Percentiles rank a stretch among this genome's conserved stretches.
These are phyloP conservation scores for Lippia alba DNA, from an alignment of 305 asterid species.

Conservation along the genomic window DNA sequence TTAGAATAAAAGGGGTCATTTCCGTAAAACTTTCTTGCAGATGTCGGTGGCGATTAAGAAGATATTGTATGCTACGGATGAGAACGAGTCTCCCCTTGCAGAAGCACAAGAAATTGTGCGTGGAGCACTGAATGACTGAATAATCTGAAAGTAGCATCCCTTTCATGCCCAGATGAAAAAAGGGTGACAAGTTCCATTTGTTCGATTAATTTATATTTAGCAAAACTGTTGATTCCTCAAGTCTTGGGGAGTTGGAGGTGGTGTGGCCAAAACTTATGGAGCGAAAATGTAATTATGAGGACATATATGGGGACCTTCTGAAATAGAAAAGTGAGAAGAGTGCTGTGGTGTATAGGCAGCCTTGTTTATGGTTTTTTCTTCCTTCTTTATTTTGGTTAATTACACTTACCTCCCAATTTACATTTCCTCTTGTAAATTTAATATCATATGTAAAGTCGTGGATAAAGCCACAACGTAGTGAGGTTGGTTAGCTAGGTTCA, in stretches of 20 bases:
- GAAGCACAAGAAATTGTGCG: constrained; percentile 82
- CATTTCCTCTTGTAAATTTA: background rate
- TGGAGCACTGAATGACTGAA: constrained; percentile 37
- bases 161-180: too few relatives aligned
- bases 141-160: background rate
- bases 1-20: too few relatives aligned
- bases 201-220: constrained; percentile 7
- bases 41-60: constrained; percentile 71
- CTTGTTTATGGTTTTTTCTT: background rate
- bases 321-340: background rate
- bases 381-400: background rate
- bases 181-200: constrained; percentile 3
- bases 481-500: background rate
- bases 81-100: constrained; percentile 67
- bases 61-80: constrained; percentile 83
- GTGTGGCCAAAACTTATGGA: constrained; percentile 3
- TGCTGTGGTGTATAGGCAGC: constrained; percentile 2
- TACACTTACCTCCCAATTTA: background rate
- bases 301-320: background rate
- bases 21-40: constrained; percentile 47
- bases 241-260: constrained; percentile 16
- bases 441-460: background rate
- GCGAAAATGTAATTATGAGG: background rate
- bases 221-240: constrained; percentile 13
- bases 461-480: background rate